Evolutionary conservation across 345 rosid genomes (phyloP), one percentile per base, ranked within the genome.

Genomic region (Cochlearia excelsa): DNA sequence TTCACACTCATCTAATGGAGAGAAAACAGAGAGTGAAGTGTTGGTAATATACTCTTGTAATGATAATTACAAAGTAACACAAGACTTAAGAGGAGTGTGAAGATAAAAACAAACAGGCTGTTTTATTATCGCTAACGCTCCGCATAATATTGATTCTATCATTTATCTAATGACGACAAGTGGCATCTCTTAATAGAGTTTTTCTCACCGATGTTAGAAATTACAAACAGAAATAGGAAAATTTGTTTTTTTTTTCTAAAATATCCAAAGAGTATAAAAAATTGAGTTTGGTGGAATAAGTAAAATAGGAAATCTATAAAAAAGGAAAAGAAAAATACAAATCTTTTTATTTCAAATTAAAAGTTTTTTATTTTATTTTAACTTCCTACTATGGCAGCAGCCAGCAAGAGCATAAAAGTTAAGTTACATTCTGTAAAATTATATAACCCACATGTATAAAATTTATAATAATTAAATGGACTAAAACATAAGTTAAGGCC

Each of bases 71-170:
- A 9, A 63, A 44, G 58, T 7, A n/a, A 8, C 9, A 29, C 3
- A 47, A 51, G 26, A 8, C 39, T 45, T 27, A 4, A 5, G 9
- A 30, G 54, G 10, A 61, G 46, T 58, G 59, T 58, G 6, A 9
- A 49, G 61, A 60, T 68, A 39, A 61, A 61, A 54, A 57, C 48
- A 47, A 68, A 54, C 63, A 69, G 34, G 73, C 51, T 48, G 44
- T 61, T 46, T 39, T 7, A 31, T 37, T 48, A 40, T 54, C 67
- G 9, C 50, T 41, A 29, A 54, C 57, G 57, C 63, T 68, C 51
- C 57, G 33, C 16, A 16, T 31, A 29, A 23, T 31, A 30, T 31
- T 6, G 10, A 59, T 5, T 39, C 43, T 46, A 39, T 46, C 45
- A 40, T 67, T 54, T 54, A 47, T 61, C 51, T 3, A 48, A 48